These are phyloP conservation scores for Colletotrichum lindemuthianum DNA, from an alignment of 2,329 filamentous ascomycete genomes.

Conservation along the genomic window DNA sequence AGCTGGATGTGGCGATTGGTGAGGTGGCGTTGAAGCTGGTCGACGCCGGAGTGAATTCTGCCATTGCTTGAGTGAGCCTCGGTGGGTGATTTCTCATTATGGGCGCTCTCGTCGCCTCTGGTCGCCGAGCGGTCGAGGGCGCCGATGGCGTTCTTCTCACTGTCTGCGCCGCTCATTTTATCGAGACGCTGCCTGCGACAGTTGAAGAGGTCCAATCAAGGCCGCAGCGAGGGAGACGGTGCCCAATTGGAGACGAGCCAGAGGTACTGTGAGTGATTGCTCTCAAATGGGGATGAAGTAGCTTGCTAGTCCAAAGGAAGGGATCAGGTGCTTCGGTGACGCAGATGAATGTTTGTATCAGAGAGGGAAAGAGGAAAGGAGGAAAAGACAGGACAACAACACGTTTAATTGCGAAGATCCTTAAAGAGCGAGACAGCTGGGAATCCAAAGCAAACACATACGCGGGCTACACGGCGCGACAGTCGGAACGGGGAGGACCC, in stretches of 20 bases:
- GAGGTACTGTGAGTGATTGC: not conserved
- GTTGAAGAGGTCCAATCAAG: not conserved
- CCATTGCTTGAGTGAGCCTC: conserved; percentile 4
- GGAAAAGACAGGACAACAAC: not conserved
- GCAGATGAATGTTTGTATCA: not conserved
- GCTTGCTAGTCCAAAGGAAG: not conserved
- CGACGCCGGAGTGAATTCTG: conserved; percentile 5
- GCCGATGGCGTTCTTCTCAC: conserved; percentile 1
- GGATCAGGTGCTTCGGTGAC: not conserved
- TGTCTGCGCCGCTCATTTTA: not conserved
- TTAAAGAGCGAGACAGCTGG: not conserved
- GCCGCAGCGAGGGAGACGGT: not conserved
- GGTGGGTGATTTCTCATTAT: conserved; percentile 20
- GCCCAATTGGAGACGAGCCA: not conserved
- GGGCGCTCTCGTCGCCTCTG: conserved; percentile 3
- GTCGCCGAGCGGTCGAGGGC: not conserved
- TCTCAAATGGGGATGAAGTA: not conserved
- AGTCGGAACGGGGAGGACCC: conserved; percentile 18
- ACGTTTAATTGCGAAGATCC: not conserved
- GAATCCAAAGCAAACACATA: not conserved
- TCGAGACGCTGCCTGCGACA: not conserved
- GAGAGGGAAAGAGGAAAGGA: not conserved
- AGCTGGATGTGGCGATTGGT: conserved; percentile 67
- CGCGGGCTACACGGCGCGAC: conserved; percentile 3
- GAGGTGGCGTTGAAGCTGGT: conserved; percentile 51